phyloP scores from a whole-genome alignment of 2,329 filamentous ascomycete genomes.

The Cryphonectria japonica region DNA sequence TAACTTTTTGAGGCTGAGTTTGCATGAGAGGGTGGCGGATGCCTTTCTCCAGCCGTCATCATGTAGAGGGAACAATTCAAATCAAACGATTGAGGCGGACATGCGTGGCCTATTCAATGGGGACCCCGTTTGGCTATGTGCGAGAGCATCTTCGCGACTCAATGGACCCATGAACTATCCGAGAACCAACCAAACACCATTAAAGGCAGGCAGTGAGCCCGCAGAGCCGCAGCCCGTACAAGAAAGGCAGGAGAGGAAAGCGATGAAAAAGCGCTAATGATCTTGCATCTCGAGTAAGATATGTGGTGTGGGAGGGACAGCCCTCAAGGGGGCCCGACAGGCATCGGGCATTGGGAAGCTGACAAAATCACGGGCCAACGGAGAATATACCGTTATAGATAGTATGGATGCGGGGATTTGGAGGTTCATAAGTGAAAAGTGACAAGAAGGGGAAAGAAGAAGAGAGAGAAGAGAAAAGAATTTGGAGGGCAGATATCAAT shows the following conservation, averaged over 20 bases:
- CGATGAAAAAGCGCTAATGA: not conserved
- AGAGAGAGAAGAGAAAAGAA: not conserved
- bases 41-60: not conserved
- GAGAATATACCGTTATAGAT: not conserved
- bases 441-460: slow-evolving; percentile 17
- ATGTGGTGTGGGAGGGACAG: not conserved
- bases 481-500: not conserved
- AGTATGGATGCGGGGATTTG: not conserved
- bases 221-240: not conserved
- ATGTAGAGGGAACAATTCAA: not conserved
- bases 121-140: not conserved
- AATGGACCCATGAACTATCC: not conserved
- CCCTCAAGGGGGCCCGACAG: not conserved
- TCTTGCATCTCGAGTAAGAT: not conserved
- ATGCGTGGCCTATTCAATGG: not conserved
- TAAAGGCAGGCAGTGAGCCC: not conserved
- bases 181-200: not conserved
- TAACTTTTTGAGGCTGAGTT: not conserved
- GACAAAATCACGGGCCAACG: not conserved
- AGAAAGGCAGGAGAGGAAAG: not conserved
- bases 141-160: not conserved
- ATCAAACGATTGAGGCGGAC: not conserved
- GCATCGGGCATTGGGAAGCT: slow-evolving; percentile 8
- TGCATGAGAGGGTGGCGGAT: not conserved
- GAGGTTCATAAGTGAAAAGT: slow-evolving; percentile 3